Base-by-base conservation (phyloP, 805 yeast genomes). In the Ogataea haglerorum region DNA sequence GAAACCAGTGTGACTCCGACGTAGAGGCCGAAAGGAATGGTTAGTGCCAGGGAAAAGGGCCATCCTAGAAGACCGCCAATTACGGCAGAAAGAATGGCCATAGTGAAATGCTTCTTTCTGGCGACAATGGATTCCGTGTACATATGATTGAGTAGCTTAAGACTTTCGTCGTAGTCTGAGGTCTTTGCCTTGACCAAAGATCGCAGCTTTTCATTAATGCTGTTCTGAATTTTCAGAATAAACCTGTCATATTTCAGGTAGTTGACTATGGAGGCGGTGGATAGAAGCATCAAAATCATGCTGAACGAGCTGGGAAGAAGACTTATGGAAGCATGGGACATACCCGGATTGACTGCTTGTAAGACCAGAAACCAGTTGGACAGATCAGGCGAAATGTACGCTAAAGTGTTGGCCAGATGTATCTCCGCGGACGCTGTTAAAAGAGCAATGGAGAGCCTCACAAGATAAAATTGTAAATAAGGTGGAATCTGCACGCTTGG, bases 311-410 rank as follows among this genome's bases (percentile, higher is more conserved):
- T 85, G 2, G 97, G 97, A 18, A 91, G 67, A 29, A 86, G 70
- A n/a, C 93, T 83, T 2, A 85, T 82, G 5, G 95, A 75, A 1
- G 96, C 93, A 61, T 88, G 96, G 29, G 85, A 78, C 83, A 88
- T 80, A 1, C 96, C 98, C 0, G 96, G 82, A 10, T 82, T 73
- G 15, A 80, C 59, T 5, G 78, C 60, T 24, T 79, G 75, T 48
- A 82, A 75, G n/a, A 82, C 52, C 18, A 85, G 52, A 66, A 80
- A 89, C 74, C 82, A 73, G 37, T 65, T 67, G 1, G 85, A 81
- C 10, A 76, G 61, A 35, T 61, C 51, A 26, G 48, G 21, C 27
- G 70, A 58, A 47, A 69, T 55, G 6, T 56, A 52, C 14, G 56
- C 54, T 19, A 83, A 50, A 0, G 78, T 64, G 8, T 51, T 48